Conservation (phyloP, 2,329 filamentous ascomycete species). For the Aspergillus persii region DNA sequence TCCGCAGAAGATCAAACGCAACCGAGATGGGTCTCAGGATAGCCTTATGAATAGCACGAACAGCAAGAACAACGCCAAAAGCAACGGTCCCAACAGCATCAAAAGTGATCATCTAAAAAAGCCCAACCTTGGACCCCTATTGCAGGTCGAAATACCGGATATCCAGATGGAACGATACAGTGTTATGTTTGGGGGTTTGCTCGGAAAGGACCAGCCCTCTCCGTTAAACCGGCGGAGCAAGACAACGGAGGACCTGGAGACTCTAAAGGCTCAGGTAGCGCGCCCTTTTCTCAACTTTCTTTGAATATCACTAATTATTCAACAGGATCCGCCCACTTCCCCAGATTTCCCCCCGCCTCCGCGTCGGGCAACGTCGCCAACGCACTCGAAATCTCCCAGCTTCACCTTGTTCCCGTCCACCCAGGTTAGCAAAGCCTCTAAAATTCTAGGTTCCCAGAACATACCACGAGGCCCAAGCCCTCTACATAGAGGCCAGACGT, state of each 20-base stretch:
- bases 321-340: constrained; percentile 4
- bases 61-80: neutral
- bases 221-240: constrained; percentile 37
- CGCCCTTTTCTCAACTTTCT: neutral
- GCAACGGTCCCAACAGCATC: constrained; percentile 5
- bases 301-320: neutral
- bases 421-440: constrained; percentile 30
- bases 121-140: constrained; percentile 36
- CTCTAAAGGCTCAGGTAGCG: constrained; percentile 47
- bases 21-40: neutral
- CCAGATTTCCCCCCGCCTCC: constrained; percentile 23
- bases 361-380: constrained; percentile 39
- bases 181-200: constrained; percentile 81
- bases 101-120: constrained; percentile 4
- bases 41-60: constrained; percentile 22
- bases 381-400: constrained; percentile 32
- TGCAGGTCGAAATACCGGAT: constrained; percentile 78
- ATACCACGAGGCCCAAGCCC: constrained; percentile 28
- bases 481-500: constrained; percentile 24
- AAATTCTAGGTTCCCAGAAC: constrained; percentile 30
- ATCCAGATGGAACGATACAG: constrained; percentile 85
- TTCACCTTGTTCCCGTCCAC: constrained; percentile 41
- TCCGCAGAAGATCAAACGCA: constrained; percentile 1
- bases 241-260: constrained; percentile 51
- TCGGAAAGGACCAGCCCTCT: constrained; percentile 48